Conservation (phyloP, 495 filamentous ascomycete species). For the Articulospora tetracladia region DNA sequence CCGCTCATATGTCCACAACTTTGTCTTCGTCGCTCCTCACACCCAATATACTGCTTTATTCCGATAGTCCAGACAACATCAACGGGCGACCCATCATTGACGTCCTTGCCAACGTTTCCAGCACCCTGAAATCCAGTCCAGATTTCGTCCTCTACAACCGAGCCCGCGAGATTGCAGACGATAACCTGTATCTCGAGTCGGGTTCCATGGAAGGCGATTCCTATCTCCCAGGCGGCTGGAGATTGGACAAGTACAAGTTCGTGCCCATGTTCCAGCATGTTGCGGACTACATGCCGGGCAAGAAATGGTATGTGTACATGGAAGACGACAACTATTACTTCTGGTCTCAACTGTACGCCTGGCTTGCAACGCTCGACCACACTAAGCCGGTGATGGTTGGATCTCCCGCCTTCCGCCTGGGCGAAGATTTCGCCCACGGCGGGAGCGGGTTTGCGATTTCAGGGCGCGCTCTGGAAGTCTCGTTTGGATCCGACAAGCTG, state of each 20-base stretch:
- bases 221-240: conserved; percentile 16
- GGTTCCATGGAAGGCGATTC: conserved; percentile 9
- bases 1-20: conserved; percentile 8
- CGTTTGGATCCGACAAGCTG: not conserved
- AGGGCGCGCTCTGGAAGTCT: not conserved
- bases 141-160: conserved; percentile 18
- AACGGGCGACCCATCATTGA: not conserved
- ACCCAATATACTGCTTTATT: conserved; percentile 4
- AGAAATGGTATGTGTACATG: conserved; percentile 24
- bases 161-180: conserved; percentile 19
- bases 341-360: conserved; percentile 9
- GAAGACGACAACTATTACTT: conserved; percentile 24
- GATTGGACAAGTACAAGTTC: conserved; percentile 22
- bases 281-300: conserved; percentile 16
- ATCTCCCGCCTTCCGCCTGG: conserved; percentile 1
- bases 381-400: not conserved
- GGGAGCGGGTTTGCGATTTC: conserved; percentile 5
- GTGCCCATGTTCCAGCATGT: conserved; percentile 7
- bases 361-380: conserved; percentile 6
- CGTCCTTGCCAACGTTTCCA: conserved; percentile 1
- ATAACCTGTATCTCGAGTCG: conserved; percentile 20
- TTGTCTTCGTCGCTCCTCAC: not conserved
- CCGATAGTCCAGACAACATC: not conserved
- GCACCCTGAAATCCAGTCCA: conserved; percentile 6
- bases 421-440: conserved; percentile 9